phyloP scores from a whole-genome alignment of 1,139 yeast species.

The Yamadazyma membranifaciens region DNA sequence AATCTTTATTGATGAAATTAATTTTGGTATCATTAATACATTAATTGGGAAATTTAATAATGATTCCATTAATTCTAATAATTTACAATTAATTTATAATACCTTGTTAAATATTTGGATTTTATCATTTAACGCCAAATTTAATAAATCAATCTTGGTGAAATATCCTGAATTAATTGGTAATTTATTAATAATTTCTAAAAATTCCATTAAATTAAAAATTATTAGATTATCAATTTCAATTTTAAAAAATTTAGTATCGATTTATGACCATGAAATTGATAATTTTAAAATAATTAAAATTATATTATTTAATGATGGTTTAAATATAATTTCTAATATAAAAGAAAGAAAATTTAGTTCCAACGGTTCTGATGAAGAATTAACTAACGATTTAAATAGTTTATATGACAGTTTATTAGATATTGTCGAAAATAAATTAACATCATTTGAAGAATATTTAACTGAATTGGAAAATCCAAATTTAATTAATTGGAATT shows the following conservation, averaged over 20 bases:
- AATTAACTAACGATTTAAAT: conserved; percentile 71
- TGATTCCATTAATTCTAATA: conserved; percentile 47
- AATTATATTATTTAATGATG: conserved; percentile 73
- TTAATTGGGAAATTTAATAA: conserved; percentile 36
- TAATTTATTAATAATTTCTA: conserved; percentile 46
- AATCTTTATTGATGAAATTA: conserved; percentile 55
- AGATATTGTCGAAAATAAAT: conserved; percentile 64
- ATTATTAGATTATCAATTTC: conserved; percentile 81
- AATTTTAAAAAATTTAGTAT: conserved; percentile 60
- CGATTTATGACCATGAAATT: conserved; percentile 26
- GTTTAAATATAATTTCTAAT: conserved; percentile 64
- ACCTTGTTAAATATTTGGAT: conserved; percentile 81
- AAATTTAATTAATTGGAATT: conserved; percentile 78
- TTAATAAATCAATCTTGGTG: conserved; percentile 55
- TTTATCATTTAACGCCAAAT: conserved; percentile 64
- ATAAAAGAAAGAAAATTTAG: conserved; percentile 88
- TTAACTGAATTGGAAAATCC: conserved; percentile 77
- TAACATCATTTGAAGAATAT: conserved; percentile 93
- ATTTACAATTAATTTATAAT: conserved; percentile 83
- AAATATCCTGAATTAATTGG: conserved; percentile 62
- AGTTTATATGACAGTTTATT: conserved; percentile 57
- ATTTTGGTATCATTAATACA: conserved; percentile 51
- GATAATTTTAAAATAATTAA: conserved; percentile 55
- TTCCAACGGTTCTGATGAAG: conserved; percentile 68
- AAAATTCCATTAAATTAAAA: conserved; percentile 87